Percentiles rank a stretch among this genome's conserved stretches.
Conservation (phyloP, 306 rosid species). For the Inga laurina region DNA sequence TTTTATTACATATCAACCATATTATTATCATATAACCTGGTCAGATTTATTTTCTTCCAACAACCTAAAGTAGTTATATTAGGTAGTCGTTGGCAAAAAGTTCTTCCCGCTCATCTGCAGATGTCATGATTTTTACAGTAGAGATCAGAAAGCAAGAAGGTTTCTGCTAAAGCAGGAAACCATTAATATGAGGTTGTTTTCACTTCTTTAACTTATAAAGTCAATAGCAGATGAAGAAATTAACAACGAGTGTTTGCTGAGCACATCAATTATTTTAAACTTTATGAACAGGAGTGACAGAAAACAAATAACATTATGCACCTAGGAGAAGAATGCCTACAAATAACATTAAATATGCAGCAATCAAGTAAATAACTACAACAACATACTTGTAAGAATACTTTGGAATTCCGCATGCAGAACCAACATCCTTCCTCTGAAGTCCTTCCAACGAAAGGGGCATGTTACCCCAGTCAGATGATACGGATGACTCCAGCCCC, state of each 20-base stretch:
- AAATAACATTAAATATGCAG: not conserved
- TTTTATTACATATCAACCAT: not conserved
- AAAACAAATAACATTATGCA: not conserved
- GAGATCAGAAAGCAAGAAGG: slow-evolving; percentile 2
- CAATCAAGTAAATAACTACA: not conserved
- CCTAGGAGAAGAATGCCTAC: not conserved
- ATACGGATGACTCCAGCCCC: slow-evolving; percentile 78
- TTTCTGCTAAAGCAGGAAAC: slow-evolving; percentile 7
- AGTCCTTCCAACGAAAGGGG: slow-evolving; percentile 84
- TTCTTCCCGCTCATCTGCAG: not conserved
- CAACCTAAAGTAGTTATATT: not conserved
- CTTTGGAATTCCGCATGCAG: slow-evolving; percentile 90
- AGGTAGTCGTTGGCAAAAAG: slow-evolving; percentile 10
- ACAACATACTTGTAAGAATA: slow-evolving; percentile 79
- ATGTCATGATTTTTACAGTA: not conserved
- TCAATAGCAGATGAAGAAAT: not conserved
- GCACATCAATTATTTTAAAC: not conserved
- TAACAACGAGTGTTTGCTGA: not conserved
- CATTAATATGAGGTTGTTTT: not conserved
- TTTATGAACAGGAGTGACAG: not conserved
- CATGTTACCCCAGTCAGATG: slow-evolving; percentile 64
- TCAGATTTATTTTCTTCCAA: not conserved
- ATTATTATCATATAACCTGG: not conserved
- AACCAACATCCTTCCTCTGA: slow-evolving; percentile 62
- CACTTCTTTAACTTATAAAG: not conserved